Base-by-base conservation (phyloP, 768 basidiomycete species). In the Boletus coccyginus region DNA sequence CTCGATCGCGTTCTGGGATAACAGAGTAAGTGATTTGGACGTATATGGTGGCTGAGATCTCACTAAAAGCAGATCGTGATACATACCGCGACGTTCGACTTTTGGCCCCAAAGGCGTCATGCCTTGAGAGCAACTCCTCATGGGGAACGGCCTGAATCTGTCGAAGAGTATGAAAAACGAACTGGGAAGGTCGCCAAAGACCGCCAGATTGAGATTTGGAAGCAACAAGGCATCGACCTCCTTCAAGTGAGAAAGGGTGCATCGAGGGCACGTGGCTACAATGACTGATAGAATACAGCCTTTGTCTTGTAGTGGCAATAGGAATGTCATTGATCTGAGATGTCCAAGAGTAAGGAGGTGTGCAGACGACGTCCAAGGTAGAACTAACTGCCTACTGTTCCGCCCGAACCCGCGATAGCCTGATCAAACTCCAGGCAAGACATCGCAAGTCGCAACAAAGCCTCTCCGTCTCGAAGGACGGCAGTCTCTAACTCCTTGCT, bases 1-100 rank as follows among this genome's bases (percentile, higher is more conserved):
- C 66, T 86, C 87, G 41, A 74, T 92, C 50, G 90, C 89, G n/a
- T 77, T 92, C 68, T 93, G 92, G 91, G 90, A 93, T 65, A 92
- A 92, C 70, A 78, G 90, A 70, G 88, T 88, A 59, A 80, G 60
- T 49, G 5, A 12, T 49, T 21, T 33, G 27, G 1, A 14, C 19
- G 1, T 27, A 2, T 19, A 19, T 41, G 13, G 21, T 11, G 21
- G 29, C 3, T 17, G 46, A 1, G 21, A 52, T 42, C 58, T 61
- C 31, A 52, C 45, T 14, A 39, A 16, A 43, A 35, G 16, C 12
- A 88, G 87, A 66, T 90, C 56, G 85, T 86, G 40, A 88, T 80
- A 14, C 92, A 94, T 63, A 82, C 85, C 19, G 91, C 90, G 13
- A 90, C 83, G 13, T 92, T 91, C 64, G 90, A 93, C 70, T 90